Conservation (phyloP, 2,329 filamentous ascomycete genomes). For the Xylaria sp. region DNA sequence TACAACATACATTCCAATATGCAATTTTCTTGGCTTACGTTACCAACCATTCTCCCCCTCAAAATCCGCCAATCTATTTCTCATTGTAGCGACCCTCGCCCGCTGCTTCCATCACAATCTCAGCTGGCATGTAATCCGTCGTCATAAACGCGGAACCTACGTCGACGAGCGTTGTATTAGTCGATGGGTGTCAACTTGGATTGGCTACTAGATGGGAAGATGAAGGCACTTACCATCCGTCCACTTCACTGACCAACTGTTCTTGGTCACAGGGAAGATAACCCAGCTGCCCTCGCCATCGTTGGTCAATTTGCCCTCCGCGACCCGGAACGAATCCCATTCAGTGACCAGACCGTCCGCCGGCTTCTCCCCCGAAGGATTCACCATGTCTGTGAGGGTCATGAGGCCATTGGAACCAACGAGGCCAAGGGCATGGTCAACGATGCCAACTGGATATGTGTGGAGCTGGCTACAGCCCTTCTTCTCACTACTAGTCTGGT, state of each 20-base stretch:
- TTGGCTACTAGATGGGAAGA: neutral
- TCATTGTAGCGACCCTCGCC: constrained; percentile 41
- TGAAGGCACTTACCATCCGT: constrained; percentile 49
- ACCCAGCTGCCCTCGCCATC: constrained; percentile 48
- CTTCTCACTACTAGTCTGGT: constrained; percentile 44
- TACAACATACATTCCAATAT: constrained; percentile 6
- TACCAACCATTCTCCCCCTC: constrained; percentile 6
- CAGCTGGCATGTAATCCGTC: constrained; percentile 49
- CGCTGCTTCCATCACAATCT: constrained; percentile 48
- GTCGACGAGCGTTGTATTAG: constrained; percentile 14
- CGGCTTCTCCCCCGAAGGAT: constrained; percentile 44
- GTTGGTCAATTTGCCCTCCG: constrained; percentile 41
- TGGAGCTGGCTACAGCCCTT: constrained; percentile 50
- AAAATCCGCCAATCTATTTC: constrained; percentile 27
- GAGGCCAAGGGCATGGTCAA: constrained; percentile 52
- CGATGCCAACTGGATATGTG: constrained; percentile 50
- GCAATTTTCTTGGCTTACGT: constrained; percentile 28
- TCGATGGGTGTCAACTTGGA: neutral
- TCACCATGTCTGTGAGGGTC: constrained; percentile 49
- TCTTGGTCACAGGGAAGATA: constrained; percentile 46
- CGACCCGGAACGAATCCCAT: constrained; percentile 50
- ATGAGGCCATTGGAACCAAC: constrained; percentile 49
- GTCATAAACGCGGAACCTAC: constrained; percentile 45
- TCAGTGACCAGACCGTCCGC: constrained; percentile 44
- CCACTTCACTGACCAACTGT: constrained; percentile 51